A percentile compares a stretch with the other conserved stretches of the same genome.
Evolutionary conservation across 768 basidiomycete species (phyloP).

Genomic region (Panellus pusillus): DNA sequence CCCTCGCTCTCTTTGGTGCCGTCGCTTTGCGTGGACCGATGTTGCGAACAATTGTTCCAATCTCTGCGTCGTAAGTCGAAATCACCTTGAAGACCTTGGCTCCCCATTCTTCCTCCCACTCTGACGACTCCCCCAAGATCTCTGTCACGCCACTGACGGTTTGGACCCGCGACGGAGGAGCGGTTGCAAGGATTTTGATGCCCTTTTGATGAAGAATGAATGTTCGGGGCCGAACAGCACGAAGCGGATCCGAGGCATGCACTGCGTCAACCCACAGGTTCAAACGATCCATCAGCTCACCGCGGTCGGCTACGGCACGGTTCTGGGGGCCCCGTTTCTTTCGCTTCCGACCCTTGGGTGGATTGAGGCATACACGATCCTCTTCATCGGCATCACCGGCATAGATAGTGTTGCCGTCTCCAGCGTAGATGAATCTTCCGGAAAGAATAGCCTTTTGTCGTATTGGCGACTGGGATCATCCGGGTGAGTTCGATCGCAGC

Average conservation of each 20-base stretch:
- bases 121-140: constrained; percentile 20
- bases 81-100: constrained; percentile 3
- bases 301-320: constrained; percentile 17
- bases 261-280: constrained; percentile 21
- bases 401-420: neutral
- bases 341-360: neutral
- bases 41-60: neutral
- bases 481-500: constrained; percentile 2
- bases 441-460: constrained; percentile 5
- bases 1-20: neutral
- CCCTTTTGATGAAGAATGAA: constrained; percentile 21
- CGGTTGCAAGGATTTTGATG: constrained; percentile 13
- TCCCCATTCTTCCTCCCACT: constrained; percentile 27
- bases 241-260: constrained; percentile 6
- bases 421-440: constrained; percentile 1
- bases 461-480: neutral
- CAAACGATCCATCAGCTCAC: constrained; percentile 14
- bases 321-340: constrained; percentile 1
- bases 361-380: neutral
- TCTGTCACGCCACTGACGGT: neutral
- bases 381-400: neutral
- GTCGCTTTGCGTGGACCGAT: neutral
- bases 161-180: constrained; percentile 5
- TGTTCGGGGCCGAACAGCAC: constrained; percentile 14
- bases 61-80: neutral